Evolutionary conservation across 805 yeast genomes (phyloP).

Genomic region (Wickerhamiella spandovensis): DNA sequence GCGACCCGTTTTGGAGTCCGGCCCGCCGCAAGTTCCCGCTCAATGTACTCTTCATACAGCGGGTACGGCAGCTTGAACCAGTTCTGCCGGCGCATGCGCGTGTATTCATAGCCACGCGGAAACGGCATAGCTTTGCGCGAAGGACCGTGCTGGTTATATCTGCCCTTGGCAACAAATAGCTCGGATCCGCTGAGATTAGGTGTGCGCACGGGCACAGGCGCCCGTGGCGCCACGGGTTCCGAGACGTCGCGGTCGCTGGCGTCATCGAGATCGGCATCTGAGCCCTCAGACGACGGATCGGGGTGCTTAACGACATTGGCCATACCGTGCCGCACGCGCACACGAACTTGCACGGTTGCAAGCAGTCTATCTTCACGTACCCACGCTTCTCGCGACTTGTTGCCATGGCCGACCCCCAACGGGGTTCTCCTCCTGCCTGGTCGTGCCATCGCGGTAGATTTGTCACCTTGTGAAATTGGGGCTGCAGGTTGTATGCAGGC

Average conservation of each 20-base stretch:
- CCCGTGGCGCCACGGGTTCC: neutral
- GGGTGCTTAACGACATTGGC: neutral
- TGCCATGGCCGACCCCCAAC: neutral
- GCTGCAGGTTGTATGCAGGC: neutral
- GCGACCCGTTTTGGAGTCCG: neutral
- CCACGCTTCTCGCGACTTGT: neutral
- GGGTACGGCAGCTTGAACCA: neutral
- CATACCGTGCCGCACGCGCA: neutral
- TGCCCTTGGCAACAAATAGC: neutral
- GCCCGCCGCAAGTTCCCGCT: neutral
- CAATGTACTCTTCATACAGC: neutral
- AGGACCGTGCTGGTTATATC: neutral
- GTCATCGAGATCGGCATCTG: neutral
- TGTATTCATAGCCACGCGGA: neutral
- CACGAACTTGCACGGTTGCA: neutral
- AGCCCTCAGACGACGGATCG: neutral
- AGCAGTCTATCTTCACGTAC: neutral
- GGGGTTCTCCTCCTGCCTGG: neutral
- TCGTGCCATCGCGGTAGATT: neutral
- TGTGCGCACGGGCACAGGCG: neutral
- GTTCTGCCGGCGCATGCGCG: neutral
- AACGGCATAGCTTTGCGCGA: slow-evolving; percentile 1
- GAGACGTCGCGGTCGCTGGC: neutral
- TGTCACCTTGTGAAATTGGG: neutral
- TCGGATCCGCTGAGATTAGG: neutral